Evolutionary conservation across 495 filamentous ascomycete genomes (phyloP).

Genomic region (Penicillium diatomitis): DNA sequence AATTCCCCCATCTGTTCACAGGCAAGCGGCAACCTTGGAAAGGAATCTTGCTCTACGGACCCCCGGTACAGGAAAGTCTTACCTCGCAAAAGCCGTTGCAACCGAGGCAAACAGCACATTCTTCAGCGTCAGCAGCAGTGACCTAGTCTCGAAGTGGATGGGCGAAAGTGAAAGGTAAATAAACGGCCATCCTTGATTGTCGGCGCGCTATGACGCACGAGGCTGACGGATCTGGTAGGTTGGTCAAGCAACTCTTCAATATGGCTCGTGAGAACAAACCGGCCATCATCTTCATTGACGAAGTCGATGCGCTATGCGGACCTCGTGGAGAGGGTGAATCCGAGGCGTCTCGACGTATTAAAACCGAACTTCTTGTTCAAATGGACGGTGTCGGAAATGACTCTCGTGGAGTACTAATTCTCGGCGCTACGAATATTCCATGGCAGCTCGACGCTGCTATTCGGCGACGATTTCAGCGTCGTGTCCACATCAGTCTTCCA

Average conservation of each 20-base stretch:
- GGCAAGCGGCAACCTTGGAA: constrained; percentile 98
- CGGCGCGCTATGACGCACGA: background rate
- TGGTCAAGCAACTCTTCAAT: constrained; percentile 94
- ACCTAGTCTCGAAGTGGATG: constrained; percentile 99
- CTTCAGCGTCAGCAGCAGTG: constrained; percentile 94
- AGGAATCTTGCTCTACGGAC: constrained; percentile 92
- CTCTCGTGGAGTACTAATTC: constrained; percentile 83
- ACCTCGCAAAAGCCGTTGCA: constrained; percentile 92
- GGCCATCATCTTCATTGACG: constrained; percentile 98
- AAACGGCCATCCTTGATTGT: background rate
- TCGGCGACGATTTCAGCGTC: constrained; percentile 86
- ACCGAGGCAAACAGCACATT: constrained; percentile 99
- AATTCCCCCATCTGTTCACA: constrained; percentile 94
- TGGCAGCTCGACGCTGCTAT: constrained; percentile 99
- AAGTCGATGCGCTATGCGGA: constrained; percentile 94
- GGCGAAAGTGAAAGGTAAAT: constrained; percentile 88
- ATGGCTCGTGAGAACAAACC: constrained; percentile 98
- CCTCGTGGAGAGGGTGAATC: constrained; percentile 96
- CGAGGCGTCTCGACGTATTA: constrained; percentile 93
- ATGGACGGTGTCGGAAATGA: constrained; percentile 99
- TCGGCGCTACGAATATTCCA: constrained; percentile 97
- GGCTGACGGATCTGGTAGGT: constrained; percentile 38
- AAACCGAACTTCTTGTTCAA: constrained; percentile 96
- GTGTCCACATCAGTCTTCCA: constrained; percentile 90
- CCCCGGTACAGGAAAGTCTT: constrained; percentile 96